Conservation (phyloP, 176 grass and related monocot species). For the Poa annua region DNA sequence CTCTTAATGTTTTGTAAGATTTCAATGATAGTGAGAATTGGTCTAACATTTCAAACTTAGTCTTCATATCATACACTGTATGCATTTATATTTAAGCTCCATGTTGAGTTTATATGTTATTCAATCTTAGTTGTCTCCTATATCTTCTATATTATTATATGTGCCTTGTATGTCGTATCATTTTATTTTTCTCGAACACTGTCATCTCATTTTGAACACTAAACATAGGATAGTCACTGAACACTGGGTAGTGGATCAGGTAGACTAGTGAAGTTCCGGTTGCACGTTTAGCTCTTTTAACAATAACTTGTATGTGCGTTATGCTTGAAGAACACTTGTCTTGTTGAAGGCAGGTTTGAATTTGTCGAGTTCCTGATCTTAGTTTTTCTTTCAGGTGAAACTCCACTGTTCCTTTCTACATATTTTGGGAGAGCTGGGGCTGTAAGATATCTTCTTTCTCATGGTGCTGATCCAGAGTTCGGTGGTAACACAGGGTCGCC, state of each 20-base stretch:
- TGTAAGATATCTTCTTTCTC: conserved; percentile 14
- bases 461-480: not conserved
- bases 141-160: not conserved
- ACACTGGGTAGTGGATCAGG: not conserved
- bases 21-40: not conserved
- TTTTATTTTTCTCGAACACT: not conserved
- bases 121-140: not conserved
- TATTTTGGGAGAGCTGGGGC: conserved; percentile 4
- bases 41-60: not conserved
- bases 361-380: not conserved
- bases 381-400: not conserved
- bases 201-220: not conserved
- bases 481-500: not conserved
- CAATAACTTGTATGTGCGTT: not conserved
- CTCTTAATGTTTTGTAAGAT: not conserved
- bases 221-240: not conserved
- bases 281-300: not conserved
- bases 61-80: not conserved
- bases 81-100: not conserved
- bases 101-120: not conserved
- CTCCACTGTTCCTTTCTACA: conserved; percentile 6
- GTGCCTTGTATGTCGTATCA: not conserved
- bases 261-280: not conserved
- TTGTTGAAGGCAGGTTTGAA: not conserved
- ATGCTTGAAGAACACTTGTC: not conserved